Evolutionary conservation across 306 rosid genomes (phyloP).

Genomic region (Benincasa hispida): DNA sequence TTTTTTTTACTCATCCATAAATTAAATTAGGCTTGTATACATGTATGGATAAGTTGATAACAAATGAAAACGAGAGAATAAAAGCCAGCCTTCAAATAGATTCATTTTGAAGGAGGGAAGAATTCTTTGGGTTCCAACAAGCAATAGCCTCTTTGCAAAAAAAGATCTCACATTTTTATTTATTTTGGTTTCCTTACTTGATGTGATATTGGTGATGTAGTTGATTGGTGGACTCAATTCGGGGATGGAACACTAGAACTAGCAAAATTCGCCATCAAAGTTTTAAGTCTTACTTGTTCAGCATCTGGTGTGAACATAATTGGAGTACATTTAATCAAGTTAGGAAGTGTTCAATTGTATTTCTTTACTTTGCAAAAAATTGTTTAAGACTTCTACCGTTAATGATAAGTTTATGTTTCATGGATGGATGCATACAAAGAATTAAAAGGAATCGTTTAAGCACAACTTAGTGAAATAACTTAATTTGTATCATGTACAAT

Average conservation of each 20-base stretch:
- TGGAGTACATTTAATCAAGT: neutral
- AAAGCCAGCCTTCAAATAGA: no score
- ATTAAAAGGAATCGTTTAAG: no score
- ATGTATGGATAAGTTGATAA: neutral
- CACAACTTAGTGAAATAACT: no score
- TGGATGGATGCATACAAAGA: no score
- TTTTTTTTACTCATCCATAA: neutral
- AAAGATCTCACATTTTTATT: neutral
- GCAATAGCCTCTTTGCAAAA: neutral
- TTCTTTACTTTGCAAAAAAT: no score
- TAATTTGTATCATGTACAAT: no score
- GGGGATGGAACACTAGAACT: neutral
- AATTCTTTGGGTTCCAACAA: neutral
- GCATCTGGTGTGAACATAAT: neutral
- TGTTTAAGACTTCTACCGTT: no score
- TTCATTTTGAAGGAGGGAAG: no score
- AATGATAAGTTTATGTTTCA: no score
- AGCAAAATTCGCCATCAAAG: neutral
- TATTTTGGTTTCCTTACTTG: no score
- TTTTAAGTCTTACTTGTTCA: neutral
- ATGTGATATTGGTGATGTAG: no score
- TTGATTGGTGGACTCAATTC: no score
- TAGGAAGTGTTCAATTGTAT: neutral
- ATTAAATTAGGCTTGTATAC: neutral
- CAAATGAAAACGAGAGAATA: neutral